Evolutionary conservation across 139 green algal genomes (phyloP), one percentile per base, ranked within the genome.

Genomic region (Haematococcus sp.): DNA sequence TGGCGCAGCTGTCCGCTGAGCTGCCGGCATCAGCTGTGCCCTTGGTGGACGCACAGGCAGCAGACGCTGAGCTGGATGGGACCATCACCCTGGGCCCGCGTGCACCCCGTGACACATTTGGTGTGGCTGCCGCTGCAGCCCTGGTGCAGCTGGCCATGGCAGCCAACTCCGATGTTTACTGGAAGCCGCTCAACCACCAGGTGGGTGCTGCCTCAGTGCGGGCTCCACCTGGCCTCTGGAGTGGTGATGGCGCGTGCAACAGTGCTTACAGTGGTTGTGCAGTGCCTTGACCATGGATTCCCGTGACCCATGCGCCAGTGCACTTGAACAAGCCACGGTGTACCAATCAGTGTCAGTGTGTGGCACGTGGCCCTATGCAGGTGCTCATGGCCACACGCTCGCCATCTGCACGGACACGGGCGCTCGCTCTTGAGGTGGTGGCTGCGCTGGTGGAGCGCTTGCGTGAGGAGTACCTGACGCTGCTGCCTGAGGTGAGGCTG

Each of bases 161-260:
- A 0, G 84, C 83, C 16, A 86, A 88, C 71, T 88, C 71, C 20
- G 94, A 97, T 46, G 80, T 75, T 25, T 33, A 84, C 60, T 98
- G 92, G 91, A 92, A 95, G 78, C 90, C 88, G 35, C 76, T 98
- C 27, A 96, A 98, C 67, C 85, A 89, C 55, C 72, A 85, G 66
- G 61, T 68, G 11, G 49, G 79, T 88, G 28, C 5, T n/a, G n/a
- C n/a, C n/a, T n/a, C n/a, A n/a, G n/a, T n/a, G n/a, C n/a, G n/a
- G n/a, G n/a, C n/a, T n/a, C n/a, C n/a, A n/a, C n/a, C n/a, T n/a
- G n/a, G n/a, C n/a, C n/a, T n/a, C n/a, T n/a, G n/a, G n/a, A n/a
- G n/a, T n/a, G n/a, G n/a, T n/a, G n/a, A n/a, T n/a, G n/a, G n/a
- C n/a, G n/a, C n/a, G n/a, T n/a, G n/a, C n/a, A n/a, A n/a, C n/a